Evolutionary conservation across 225 moss, liverwort and hornwort genomes (phyloP).

Genomic region (Marchantia polymorpha): DNA sequence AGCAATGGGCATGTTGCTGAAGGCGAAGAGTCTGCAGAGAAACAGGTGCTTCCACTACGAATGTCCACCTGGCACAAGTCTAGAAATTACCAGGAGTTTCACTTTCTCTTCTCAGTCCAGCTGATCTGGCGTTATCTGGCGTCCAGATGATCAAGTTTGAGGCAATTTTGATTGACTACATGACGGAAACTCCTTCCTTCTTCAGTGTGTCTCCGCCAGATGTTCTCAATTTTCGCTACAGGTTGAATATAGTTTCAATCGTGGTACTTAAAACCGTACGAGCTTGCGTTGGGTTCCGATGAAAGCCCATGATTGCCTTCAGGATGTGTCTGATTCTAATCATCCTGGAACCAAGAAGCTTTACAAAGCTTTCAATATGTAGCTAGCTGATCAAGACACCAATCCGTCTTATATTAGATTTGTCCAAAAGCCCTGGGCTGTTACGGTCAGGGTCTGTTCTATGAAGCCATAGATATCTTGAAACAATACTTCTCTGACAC

Average conservation of each 20-base stretch:
- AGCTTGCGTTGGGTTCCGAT: neutral
- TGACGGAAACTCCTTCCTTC: too few species aligned
- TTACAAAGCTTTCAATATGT: neutral
- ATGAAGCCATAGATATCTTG: neutral
- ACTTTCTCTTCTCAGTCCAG: neutral
- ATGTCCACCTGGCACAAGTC: neutral
- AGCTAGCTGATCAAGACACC: neutral
- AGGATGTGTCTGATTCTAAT: neutral
- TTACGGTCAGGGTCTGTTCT: neutral
- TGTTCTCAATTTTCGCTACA: too few species aligned
- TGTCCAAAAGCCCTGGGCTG: neutral
- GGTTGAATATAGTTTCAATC: too few species aligned
- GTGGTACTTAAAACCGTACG: neutral
- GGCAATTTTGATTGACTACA: too few species aligned
- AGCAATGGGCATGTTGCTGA: conserved; percentile 7
- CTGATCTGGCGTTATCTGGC: neutral
- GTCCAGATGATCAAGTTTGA: neutral
- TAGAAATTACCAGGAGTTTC: neutral
- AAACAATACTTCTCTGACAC: neutral
- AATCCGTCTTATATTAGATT: neutral
- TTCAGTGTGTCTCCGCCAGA: too few species aligned
- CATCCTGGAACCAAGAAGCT: neutral
- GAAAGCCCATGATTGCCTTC: neutral
- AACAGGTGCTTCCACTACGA: neutral
- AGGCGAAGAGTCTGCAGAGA: neutral